phyloP scores from a whole-genome alignment of 2,329 filamentous ascomycete genomes.

The Monilinia fructicola region DNA sequence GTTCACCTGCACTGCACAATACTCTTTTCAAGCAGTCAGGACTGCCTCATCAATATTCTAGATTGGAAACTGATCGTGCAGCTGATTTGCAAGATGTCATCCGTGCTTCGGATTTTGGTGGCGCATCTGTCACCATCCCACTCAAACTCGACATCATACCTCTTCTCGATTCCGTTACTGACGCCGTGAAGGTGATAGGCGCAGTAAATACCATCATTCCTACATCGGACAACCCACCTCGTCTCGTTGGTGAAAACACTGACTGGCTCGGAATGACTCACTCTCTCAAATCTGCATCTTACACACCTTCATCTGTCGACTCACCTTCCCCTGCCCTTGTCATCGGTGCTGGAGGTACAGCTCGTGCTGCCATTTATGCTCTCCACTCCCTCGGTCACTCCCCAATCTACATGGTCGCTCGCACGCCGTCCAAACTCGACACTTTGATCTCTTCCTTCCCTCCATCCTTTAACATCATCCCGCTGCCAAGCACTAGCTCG shows the following conservation, averaged over 20 bases:
- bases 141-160: slow-evolving; percentile 86
- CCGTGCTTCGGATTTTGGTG: slow-evolving; percentile 73
- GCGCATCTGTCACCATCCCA: slow-evolving; percentile 93
- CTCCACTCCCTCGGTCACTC: slow-evolving; percentile 79
- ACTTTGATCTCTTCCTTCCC: slow-evolving; percentile 73
- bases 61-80: slow-evolving; percentile 69
- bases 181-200: slow-evolving; percentile 78
- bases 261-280: slow-evolving; percentile 93
- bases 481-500: slow-evolving; percentile 57
- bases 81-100: slow-evolving; percentile 65
- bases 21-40: slow-evolving; percentile 73
- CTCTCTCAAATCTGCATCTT: slow-evolving; percentile 52
- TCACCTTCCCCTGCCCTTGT: slow-evolving; percentile 65
- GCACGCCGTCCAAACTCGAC: slow-evolving; percentile 67
- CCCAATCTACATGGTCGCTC: slow-evolving; percentile 84
- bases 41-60: slow-evolving; percentile 78
- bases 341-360: slow-evolving; percentile 88
- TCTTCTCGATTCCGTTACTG: slow-evolving; percentile 75
- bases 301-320: slow-evolving; percentile 35
- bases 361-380: slow-evolving; percentile 86
- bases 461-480: slow-evolving; percentile 64
- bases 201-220: slow-evolving; percentile 93
- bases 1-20: slow-evolving; percentile 89
- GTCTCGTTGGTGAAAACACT: slow-evolving; percentile 84
- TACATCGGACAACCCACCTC: slow-evolving; percentile 42